A percentile compares a stretch with the other conserved stretches of the same genome.
These are phyloP conservation scores for Suhomyces faveliae DNA, from an alignment of 805 yeast genomes.

Conservation along the genomic window DNA sequence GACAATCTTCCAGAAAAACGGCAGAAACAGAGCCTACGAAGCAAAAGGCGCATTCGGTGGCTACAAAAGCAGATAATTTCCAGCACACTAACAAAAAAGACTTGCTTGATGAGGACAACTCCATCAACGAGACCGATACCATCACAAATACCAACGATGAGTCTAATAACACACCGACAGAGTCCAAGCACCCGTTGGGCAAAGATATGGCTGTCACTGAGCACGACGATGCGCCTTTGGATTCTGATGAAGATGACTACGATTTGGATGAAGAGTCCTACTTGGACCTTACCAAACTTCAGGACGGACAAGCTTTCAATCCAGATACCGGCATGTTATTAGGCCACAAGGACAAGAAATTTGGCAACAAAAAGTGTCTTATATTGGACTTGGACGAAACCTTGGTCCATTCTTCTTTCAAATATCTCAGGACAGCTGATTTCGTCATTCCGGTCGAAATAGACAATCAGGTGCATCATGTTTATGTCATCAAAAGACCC, in stretches of 20 bases:
- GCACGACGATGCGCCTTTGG: background rate
- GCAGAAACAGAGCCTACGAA: background rate
- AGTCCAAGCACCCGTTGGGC: slow-evolving; percentile 1
- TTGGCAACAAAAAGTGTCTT: slow-evolving; percentile 74
- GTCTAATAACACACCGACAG: slow-evolving; percentile 10
- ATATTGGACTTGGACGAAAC: slow-evolving; percentile 95
- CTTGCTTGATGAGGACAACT: slow-evolving; percentile 35
- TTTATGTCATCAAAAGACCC: slow-evolving; percentile 94
- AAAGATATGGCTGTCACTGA: slow-evolving; percentile 1
- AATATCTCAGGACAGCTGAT: slow-evolving; percentile 88
- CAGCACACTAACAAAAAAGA: slow-evolving; percentile 20
- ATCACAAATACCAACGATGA: slow-evolving; percentile 38
- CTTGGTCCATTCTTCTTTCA: slow-evolving; percentile 91
- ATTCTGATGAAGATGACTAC: slow-evolving; percentile 26
- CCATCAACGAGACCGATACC: slow-evolving; percentile 42
- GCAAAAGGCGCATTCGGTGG: background rate
- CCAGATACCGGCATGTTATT: slow-evolving; percentile 63
- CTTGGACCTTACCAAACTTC: slow-evolving; percentile 61
- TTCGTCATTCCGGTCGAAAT: slow-evolving; percentile 97
- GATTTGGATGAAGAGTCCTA: slow-evolving; percentile 29
- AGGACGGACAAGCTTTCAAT: slow-evolving; percentile 69
- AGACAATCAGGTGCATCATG: slow-evolving; percentile 88
- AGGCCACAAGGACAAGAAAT: slow-evolving; percentile 48
- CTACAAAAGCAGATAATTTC: background rate
- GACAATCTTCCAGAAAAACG: background rate